Conservation (phyloP, 75 land plant species). For the Selaginella tamariscina region DNA sequence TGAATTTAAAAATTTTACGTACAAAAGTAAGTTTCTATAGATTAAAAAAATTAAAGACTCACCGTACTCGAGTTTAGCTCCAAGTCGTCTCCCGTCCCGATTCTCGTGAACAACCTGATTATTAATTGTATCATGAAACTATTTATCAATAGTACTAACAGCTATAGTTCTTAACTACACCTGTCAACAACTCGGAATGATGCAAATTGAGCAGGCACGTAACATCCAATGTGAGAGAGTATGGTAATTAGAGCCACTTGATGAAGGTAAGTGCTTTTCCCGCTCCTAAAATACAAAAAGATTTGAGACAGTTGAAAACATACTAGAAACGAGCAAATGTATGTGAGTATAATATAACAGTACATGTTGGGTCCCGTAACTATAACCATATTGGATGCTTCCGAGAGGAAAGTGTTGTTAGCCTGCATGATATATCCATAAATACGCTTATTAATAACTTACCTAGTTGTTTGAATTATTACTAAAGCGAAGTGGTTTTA, state of each 20-base stretch:
- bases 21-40: background rate
- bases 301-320: no score
- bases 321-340: background rate
- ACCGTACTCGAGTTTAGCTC: slow-evolving; percentile 97
- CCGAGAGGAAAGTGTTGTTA: slow-evolving; percentile 83
- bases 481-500: no score
- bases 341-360: background rate
- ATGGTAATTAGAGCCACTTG: slow-evolving; percentile 85
- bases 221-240: slow-evolving; percentile 96
- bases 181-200: slow-evolving; percentile 78
- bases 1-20: background rate
- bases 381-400: slow-evolving; percentile 84
- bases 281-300: slow-evolving; percentile 68
- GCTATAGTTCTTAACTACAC: no score
- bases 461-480: no score
- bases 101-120: slow-evolving; percentile 84
- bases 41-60: background rate
- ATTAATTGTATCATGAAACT: no score
- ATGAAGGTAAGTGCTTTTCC: slow-evolving; percentile 94
- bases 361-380: slow-evolving; percentile 97
- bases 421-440: slow-evolving; percentile 47
- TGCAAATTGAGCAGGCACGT: slow-evolving; percentile 87
- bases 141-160: no score
- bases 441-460: no score
- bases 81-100: slow-evolving; percentile 68